phyloP scores from a whole-genome alignment of 176 grass and related monocot species.

The Urochloa ruziziensis region DNA sequence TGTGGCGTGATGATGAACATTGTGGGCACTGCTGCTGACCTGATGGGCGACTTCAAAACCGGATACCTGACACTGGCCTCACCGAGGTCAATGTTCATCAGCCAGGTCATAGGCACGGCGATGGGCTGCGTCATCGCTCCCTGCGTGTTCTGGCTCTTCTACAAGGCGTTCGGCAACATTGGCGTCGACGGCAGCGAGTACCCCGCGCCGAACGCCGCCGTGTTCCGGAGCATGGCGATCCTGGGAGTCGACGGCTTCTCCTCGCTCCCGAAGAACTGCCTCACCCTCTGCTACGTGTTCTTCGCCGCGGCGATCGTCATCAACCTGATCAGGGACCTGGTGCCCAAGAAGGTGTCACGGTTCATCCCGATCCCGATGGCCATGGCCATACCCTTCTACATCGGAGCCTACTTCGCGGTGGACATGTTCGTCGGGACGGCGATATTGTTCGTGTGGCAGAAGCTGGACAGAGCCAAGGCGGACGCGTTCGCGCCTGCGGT shows the following conservation, averaged over 20 bases:
- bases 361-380: slow-evolving; percentile 57
- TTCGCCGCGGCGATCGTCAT: slow-evolving; percentile 38
- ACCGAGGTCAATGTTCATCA: slow-evolving; percentile 62
- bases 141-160: slow-evolving; percentile 76
- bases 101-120: slow-evolving; percentile 62
- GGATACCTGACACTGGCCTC: slow-evolving; percentile 69
- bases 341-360: slow-evolving; percentile 21
- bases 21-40: slow-evolving; percentile 57
- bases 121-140: slow-evolving; percentile 68
- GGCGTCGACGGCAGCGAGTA: slow-evolving; percentile 36
- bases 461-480: slow-evolving; percentile 20
- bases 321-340: slow-evolving; percentile 36
- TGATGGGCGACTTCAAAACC: slow-evolving; percentile 79
- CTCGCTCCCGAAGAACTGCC: slow-evolving; percentile 44
- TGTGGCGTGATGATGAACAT: slow-evolving; percentile 77
- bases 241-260: slow-evolving; percentile 55
- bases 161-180: slow-evolving; percentile 46
- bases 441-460: slow-evolving; percentile 38
- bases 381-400: slow-evolving; percentile 52
- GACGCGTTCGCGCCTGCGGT: slow-evolving; percentile 38
- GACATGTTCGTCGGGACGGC: slow-evolving; percentile 49
- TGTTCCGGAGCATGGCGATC: slow-evolving; percentile 53
- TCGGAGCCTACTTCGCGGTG: slow-evolving; percentile 41
- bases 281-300: slow-evolving; percentile 51
- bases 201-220: slow-evolving; percentile 38